These are phyloP conservation scores for Pluteus cervinus DNA, from an alignment of 768 basidiomycete species.

Conservation along the genomic window DNA sequence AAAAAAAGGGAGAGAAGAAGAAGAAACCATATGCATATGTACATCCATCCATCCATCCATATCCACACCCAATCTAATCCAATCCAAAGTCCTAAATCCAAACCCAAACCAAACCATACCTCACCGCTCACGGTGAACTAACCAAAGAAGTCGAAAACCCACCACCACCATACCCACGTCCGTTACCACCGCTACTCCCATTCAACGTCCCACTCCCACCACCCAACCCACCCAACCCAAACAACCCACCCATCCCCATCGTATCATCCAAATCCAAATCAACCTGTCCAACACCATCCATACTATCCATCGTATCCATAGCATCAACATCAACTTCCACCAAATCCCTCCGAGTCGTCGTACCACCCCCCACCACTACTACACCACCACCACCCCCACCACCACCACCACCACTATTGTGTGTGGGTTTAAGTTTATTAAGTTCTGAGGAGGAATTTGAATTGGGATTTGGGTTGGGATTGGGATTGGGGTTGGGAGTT, in stretches of 20 bases:
- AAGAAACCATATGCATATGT: too few species aligned
- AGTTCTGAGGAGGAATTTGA: too few species aligned
- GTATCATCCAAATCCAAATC: conserved; percentile 16
- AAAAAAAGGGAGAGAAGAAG: too few species aligned
- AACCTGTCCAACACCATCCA: conserved; percentile 48
- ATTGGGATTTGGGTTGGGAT: too few species aligned
- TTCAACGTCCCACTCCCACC: not conserved
- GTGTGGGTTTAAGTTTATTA: too few species aligned
- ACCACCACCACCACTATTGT: conserved; percentile 20
- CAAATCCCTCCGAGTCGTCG: conserved; percentile 43
- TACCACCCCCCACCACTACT: too few species aligned
- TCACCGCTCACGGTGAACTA: too few species aligned
- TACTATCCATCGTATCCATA: conserved; percentile 49
- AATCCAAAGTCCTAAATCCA: conserved; percentile 18
- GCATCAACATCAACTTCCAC: conserved; percentile 51
- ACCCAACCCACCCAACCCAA: not conserved
- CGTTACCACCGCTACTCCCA: too few species aligned
- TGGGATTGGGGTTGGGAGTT: too few species aligned
- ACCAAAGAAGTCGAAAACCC: too few species aligned
- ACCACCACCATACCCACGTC: too few species aligned
- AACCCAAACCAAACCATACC: conserved; percentile 4
- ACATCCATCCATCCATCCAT: too few species aligned
- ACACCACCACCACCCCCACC: conserved; percentile 27
- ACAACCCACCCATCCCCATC: not conserved
- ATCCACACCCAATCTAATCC: not conserved